A percentile compares a stretch with the other conserved stretches of the same genome.
Evolutionary conservation across 1,284 basidiomycete genomes (phyloP).

Genomic region (Psilocybe mexicana): DNA sequence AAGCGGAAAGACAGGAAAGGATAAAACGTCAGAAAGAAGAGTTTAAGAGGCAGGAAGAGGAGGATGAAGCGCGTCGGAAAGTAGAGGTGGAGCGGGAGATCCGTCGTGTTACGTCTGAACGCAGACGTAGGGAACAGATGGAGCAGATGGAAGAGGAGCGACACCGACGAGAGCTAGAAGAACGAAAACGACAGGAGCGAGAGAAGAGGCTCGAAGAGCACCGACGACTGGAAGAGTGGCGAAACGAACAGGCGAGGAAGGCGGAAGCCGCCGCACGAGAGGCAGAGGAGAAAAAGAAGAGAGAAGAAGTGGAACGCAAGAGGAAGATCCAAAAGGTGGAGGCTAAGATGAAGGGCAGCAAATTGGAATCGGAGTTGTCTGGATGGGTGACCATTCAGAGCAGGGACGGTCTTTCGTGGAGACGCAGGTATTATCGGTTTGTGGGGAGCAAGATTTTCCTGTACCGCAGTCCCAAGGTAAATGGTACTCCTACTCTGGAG

Average conservation of each 20-base stretch:
- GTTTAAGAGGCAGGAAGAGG: constrained; percentile 42
- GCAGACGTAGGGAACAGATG: constrained; percentile 44
- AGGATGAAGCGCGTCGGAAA: constrained; percentile 51
- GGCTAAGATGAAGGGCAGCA: constrained; percentile 42
- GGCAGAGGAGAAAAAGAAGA: constrained; percentile 44
- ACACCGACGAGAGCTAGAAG: constrained; percentile 44
- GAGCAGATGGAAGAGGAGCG: constrained; percentile 55
- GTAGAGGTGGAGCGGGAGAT: constrained; percentile 52
- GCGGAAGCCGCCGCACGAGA: constrained; percentile 46
- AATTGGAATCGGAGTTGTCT: constrained; percentile 39
- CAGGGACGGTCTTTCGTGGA: constrained; percentile 59
- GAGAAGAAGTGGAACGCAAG: constrained; percentile 45
- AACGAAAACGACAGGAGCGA: constrained; percentile 48
- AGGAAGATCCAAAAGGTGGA: constrained; percentile 46
- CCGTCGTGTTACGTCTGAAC: constrained; percentile 45
- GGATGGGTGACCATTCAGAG: constrained; percentile 73
- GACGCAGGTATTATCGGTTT: constrained; percentile 65
- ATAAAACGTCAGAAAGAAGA: constrained; percentile 49
- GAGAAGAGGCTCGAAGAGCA: constrained; percentile 56
- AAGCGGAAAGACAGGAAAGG: constrained; percentile 49
- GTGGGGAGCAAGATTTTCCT: constrained; percentile 49
- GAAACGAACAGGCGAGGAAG: constrained; percentile 49
- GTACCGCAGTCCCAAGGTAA: constrained; percentile 58
- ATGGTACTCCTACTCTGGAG: constrained; percentile 10
- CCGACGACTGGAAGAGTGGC: constrained; percentile 55